These are phyloP conservation scores for Camellia granthamiana DNA, from an alignment of 148 eudicot species.

Conservation along the genomic window DNA sequence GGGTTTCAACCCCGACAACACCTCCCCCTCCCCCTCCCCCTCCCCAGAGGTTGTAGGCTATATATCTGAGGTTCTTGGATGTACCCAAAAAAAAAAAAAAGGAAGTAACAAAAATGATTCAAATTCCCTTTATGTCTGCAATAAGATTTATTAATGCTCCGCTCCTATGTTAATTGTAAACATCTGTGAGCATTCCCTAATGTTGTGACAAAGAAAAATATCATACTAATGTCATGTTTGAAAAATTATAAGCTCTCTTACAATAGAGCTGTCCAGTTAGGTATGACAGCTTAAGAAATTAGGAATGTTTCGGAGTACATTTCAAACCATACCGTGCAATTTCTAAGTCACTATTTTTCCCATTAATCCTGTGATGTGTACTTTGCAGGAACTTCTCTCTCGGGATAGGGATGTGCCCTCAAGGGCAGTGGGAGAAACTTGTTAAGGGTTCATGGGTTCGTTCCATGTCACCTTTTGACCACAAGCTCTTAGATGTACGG, in stretches of 20 bases:
- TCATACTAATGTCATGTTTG: background rate
- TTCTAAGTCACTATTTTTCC: background rate
- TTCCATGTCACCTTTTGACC: conserved; percentile 88
- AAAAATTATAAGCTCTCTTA: background rate
- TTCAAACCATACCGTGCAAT: background rate
- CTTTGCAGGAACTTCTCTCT: conserved; percentile 72
- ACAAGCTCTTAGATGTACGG: conserved; percentile 71
- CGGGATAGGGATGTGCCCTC: conserved; percentile 85
- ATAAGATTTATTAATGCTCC: background rate
- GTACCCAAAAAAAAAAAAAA: too few relatives aligned
- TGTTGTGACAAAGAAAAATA: background rate
- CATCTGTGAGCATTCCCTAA: background rate
- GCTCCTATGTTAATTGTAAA: background rate
- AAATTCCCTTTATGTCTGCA: background rate
- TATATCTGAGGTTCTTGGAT: too few relatives aligned
- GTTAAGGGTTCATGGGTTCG: conserved; percentile 63
- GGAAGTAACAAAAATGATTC: background rate
- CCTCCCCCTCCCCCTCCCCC: too few relatives aligned
- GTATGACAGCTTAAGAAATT: background rate
- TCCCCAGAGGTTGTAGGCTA: too few relatives aligned
- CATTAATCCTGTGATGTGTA: background rate
- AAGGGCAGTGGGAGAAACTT: conserved; percentile 73
- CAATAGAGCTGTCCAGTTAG: background rate
- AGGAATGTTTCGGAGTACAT: background rate
- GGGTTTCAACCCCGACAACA: too few relatives aligned